These are phyloP conservation scores for Arabidopsis hybrid DNA, from an alignment of 441 rosid genomes.

Conservation along the genomic window DNA sequence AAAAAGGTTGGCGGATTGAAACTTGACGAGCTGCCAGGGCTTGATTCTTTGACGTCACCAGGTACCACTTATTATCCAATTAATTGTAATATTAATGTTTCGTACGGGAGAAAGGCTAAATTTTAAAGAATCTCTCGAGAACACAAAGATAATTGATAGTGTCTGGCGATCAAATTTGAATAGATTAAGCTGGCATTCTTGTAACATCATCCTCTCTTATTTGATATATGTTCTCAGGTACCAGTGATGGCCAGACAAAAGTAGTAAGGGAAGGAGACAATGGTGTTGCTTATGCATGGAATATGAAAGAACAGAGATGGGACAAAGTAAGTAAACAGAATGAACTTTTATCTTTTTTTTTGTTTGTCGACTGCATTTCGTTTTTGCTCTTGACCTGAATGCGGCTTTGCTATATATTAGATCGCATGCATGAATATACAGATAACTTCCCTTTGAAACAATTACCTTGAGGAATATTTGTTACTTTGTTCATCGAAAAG, in stretches of 20 bases:
- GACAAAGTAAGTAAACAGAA: slow-evolving; percentile 69
- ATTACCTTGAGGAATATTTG: slow-evolving; percentile 7
- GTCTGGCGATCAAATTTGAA: slow-evolving; percentile 2
- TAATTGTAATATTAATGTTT: slow-evolving; percentile 26
- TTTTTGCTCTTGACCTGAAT: not conserved
- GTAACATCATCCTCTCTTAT: slow-evolving; percentile 34
- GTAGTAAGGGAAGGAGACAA: slow-evolving; percentile 96
- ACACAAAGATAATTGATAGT: slow-evolving; percentile 7
- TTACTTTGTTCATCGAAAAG: slow-evolving; percentile 3
- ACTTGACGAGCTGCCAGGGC: slow-evolving; percentile 91
- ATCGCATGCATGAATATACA: not conserved
- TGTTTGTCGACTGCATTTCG: not conserved
- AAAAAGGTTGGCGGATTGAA: slow-evolving; percentile 95
- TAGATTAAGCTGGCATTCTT: slow-evolving; percentile 33
- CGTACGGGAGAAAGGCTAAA: slow-evolving; percentile 5
- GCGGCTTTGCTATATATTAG: not conserved
- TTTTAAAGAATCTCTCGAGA: not conserved
- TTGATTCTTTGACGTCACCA: slow-evolving; percentile 85
- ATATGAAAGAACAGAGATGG: slow-evolving; percentile 86
- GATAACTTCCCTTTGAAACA: slow-evolving; percentile 10
- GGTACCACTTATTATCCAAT: slow-evolving; percentile 55
- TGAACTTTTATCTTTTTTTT: slow-evolving; percentile 2
- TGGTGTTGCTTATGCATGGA: slow-evolving; percentile 98
- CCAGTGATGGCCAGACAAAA: slow-evolving; percentile 92
- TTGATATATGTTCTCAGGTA: slow-evolving; percentile 63